phyloP scores from a whole-genome alignment of 352 stramenopile species.

The Phytophthora hybrid region DNA sequence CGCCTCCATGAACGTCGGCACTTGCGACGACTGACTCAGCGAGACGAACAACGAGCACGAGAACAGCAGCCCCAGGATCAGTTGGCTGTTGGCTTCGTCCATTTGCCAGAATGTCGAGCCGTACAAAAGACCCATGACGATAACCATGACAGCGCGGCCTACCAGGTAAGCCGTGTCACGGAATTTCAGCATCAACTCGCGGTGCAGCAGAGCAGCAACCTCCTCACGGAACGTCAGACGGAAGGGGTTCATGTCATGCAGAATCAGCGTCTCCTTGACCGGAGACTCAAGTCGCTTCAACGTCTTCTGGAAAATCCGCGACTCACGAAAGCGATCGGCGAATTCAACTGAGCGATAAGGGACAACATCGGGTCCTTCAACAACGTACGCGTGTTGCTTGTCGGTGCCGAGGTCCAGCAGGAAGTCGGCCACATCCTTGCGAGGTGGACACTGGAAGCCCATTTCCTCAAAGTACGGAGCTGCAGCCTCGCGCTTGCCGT shows the following conservation, averaged over 20 bases:
- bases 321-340: conserved; percentile 52
- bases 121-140: conserved; percentile 73
- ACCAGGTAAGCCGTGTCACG: conserved; percentile 66
- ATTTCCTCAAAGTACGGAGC: conserved; percentile 45
- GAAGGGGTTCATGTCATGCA: conserved; percentile 32
- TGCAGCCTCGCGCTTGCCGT: conserved; percentile 43
- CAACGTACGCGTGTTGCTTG: conserved; percentile 29
- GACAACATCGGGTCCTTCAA: conserved; percentile 12
- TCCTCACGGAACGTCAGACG: conserved; percentile 58
- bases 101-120: conserved; percentile 75
- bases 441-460: conserved; percentile 50
- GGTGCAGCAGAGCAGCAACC: conserved; percentile 18
- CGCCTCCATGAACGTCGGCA: conserved; percentile 84
- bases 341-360: conserved; percentile 52
- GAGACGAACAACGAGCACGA: conserved; percentile 89
- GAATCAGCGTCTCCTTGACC: conserved; percentile 3
- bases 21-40: conserved; percentile 78
- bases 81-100: conserved; percentile 54
- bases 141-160: conserved; percentile 59
- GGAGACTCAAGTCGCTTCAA: conserved; percentile 43
- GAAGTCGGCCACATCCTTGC: conserved; percentile 5
- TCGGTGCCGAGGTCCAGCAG: conserved; percentile 32
- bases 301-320: conserved; percentile 57
- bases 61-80: conserved; percentile 90
- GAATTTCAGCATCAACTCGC: conserved; percentile 73